These are phyloP conservation scores for Acacia confusa DNA, from an alignment of 306 rosid genomes.

Conservation along the genomic window DNA sequence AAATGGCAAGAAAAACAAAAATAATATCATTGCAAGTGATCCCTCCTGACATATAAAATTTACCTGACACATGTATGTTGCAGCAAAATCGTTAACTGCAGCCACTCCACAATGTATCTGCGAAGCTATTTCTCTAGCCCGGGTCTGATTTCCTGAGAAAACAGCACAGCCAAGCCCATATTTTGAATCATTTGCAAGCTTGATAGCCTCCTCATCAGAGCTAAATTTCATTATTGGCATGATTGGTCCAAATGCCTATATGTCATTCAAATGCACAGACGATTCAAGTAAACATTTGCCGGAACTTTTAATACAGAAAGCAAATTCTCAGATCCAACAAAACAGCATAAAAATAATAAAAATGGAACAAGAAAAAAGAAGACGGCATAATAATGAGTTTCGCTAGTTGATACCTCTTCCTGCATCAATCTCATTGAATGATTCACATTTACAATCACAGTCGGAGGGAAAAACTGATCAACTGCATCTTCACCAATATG, in stretches of 20 bases:
- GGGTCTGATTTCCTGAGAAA: constrained; percentile 80
- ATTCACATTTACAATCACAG: constrained; percentile 81
- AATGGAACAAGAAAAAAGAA: neutral
- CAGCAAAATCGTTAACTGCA: constrained; percentile 82
- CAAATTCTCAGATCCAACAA: constrained; percentile 8
- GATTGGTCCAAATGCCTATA: constrained; percentile 89
- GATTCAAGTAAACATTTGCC: constrained; percentile 26
- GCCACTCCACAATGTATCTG: constrained; percentile 80
- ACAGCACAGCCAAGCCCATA: constrained; percentile 95
- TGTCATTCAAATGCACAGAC: constrained; percentile 26
- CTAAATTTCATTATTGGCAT: constrained; percentile 88
- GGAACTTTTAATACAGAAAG: constrained; percentile 8
- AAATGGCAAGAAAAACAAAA: neutral
- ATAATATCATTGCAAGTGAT: constrained; percentile 2
- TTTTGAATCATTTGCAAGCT: constrained; percentile 83
- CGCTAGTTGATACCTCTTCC: constrained; percentile 69
- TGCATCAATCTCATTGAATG: constrained; percentile 96
- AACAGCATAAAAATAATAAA: neutral
- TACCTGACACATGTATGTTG: constrained; percentile 91
- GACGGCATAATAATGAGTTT: neutral
- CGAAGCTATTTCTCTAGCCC: constrained; percentile 73
- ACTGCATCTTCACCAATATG: constrained; percentile 89
- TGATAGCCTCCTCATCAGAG: constrained; percentile 79
- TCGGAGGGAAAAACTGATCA: constrained; percentile 88
- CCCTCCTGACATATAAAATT: constrained; percentile 1